These are phyloP conservation scores for Triangularia verruculosa DNA, from an alignment of 2,329 filamentous ascomycete species.

Conservation along the genomic window DNA sequence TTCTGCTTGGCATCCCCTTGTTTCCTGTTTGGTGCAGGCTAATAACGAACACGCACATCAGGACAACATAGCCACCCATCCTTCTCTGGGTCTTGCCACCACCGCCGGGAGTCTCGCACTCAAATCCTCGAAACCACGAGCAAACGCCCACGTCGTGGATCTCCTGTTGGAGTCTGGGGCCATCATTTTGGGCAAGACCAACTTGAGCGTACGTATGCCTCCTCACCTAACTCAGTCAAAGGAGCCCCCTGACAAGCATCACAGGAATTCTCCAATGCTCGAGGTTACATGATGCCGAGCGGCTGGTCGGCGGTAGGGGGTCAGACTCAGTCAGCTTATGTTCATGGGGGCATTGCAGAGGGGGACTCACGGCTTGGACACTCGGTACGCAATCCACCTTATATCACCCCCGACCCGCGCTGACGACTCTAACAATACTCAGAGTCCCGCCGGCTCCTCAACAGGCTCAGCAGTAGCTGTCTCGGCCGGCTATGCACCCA, in stretches of 20 bases:
- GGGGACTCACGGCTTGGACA: not conserved
- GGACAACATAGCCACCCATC: not conserved
- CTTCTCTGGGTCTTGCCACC: not conserved
- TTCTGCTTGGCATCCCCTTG: not conserved
- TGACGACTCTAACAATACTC: not conserved
- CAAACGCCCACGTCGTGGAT: not conserved
- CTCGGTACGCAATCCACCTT: not conserved
- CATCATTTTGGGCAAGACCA: conserved; percentile 7
- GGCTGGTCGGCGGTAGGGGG: conserved; percentile 6
- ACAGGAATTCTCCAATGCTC: not conserved
- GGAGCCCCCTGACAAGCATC: too few relatives aligned
- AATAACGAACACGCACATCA: too few relatives aligned
- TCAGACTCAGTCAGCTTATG: conserved; percentile 7
- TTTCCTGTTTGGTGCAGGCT: too few relatives aligned
- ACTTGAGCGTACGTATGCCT: not conserved
- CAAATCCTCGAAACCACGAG: not conserved
- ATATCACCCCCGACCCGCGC: too few relatives aligned
- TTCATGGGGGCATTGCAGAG: not conserved
- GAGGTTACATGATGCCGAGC: not conserved
- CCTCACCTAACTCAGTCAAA: not conserved
- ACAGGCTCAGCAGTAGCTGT: not conserved
- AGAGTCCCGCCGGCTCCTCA: conserved; percentile 8
- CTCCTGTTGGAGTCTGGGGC: conserved; percentile 1
- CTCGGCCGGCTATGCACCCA: conserved; percentile 7
- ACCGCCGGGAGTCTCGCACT: not conserved